These are phyloP conservation scores for Warburgia ugandensis DNA, from an alignment of 164 flowering plant genomes.

Conservation along the genomic window DNA sequence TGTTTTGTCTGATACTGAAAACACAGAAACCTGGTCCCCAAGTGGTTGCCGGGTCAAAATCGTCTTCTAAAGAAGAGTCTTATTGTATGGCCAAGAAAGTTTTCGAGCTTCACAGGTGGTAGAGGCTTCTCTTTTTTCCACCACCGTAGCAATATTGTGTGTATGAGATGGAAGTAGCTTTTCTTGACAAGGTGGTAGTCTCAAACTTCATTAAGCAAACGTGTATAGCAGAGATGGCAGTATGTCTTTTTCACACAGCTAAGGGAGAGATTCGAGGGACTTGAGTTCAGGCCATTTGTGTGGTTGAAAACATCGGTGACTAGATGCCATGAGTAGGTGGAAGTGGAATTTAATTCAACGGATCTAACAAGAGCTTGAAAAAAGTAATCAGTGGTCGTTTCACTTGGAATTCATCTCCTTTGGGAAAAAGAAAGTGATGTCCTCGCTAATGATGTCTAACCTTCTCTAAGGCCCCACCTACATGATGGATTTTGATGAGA, in stretches of 20 bases:
- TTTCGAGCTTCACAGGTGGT: too few relatives aligned
- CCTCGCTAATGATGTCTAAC: too few relatives aligned
- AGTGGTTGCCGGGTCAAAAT: conserved; percentile 12
- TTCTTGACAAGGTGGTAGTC: neutral
- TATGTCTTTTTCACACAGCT: conserved; percentile 2
- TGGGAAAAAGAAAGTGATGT: too few relatives aligned
- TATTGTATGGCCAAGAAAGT: conserved; percentile 10
- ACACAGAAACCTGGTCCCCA: conserved; percentile 4
- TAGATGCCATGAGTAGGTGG: neutral
- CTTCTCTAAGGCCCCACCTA: neutral
- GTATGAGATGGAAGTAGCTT: neutral
- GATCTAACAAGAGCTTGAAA: neutral
- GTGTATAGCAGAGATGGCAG: neutral
- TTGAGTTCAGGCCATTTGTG: conserved; percentile 6
- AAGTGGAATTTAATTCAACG: neutral
- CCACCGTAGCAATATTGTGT: neutral
- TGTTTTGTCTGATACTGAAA: too few relatives aligned
- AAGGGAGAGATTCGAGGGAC: neutral
- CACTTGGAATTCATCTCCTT: too few relatives aligned
- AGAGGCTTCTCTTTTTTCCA: neutral
- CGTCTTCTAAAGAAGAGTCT: conserved; percentile 1
- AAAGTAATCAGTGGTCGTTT: neutral
- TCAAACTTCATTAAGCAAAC: neutral
- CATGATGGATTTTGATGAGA: neutral
- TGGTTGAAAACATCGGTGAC: conserved; percentile 1